Conservation (phyloP, 202 grass and related monocot species). For the Panicum hallii region DNA sequence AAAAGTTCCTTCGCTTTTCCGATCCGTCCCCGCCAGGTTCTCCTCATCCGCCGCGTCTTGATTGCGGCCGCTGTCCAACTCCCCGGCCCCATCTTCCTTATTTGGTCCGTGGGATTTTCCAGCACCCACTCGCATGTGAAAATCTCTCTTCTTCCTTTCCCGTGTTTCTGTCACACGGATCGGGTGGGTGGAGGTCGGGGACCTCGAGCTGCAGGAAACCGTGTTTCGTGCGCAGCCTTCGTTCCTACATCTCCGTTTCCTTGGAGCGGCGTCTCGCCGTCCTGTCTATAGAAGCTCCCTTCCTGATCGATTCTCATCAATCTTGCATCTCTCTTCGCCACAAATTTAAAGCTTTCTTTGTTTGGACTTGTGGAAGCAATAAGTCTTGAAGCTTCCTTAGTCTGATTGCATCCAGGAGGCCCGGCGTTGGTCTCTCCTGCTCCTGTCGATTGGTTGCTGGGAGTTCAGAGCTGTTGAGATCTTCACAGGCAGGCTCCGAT, state of each 20-base stretch:
- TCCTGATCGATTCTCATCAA: not conserved
- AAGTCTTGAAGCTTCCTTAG: not conserved
- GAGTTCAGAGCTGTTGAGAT: not conserved
- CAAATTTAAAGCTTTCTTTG: conserved; percentile 1
- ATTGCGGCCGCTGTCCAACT: not conserved
- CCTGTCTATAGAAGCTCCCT: not conserved
- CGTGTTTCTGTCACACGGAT: conserved; percentile 41
- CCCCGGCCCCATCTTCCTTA: not conserved
- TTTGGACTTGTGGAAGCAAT: not conserved
- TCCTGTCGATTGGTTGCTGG: not conserved
- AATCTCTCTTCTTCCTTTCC: not conserved
- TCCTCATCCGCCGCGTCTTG: not conserved
- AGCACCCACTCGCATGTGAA: conserved; percentile 26
- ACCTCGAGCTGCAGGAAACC: conserved; percentile 32
- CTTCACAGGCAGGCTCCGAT: not conserved
- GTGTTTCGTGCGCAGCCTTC: conserved; percentile 12
- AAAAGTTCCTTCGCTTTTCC: conserved; percentile 17
- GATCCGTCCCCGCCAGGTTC: not conserved
- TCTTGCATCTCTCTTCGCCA: not conserved
- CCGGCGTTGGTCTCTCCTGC: not conserved
- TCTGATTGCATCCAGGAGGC: not conserved
- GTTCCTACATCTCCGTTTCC: conserved; percentile 3
- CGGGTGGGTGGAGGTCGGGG: not conserved
- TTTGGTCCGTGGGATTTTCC: conserved; percentile 32
- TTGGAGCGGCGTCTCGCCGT: not conserved